These are phyloP conservation scores for Euryodendron excelsum DNA, from an alignment of 148 eudicot species.

Conservation along the genomic window DNA sequence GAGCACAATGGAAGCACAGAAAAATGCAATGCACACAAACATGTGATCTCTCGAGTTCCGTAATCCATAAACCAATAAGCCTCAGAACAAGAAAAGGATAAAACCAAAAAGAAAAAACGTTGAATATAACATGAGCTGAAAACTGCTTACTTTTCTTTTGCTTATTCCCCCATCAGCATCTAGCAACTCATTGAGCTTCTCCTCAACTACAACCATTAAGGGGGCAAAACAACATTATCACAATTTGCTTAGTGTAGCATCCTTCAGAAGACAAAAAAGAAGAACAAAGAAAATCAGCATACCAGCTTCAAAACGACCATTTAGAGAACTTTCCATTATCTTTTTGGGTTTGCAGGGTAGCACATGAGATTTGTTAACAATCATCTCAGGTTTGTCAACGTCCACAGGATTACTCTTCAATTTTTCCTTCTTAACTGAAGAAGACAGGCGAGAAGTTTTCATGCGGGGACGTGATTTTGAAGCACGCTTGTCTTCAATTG, in stretches of 20 bases:
- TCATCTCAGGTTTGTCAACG: conserved; percentile 34
- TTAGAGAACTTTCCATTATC: conserved; percentile 43
- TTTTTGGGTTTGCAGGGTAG: conserved; percentile 49
- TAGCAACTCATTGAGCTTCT: conserved; percentile 80
- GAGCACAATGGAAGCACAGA: not conserved
- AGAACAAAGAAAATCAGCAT: not conserved
- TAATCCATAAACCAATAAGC: not conserved
- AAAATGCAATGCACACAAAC: not conserved
- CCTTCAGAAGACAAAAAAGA: not conserved
- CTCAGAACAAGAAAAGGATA: not conserved
- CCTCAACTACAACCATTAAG: conserved; percentile 62
- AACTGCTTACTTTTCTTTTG: conserved; percentile 68
- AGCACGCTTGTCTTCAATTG: conserved; percentile 28
- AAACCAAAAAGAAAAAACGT: not conserved
- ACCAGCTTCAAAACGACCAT: conserved; percentile 77
- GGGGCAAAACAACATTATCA: not conserved
- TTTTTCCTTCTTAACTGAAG: conserved; percentile 60
- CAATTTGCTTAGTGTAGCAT: not conserved
- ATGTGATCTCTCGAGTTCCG: not conserved
- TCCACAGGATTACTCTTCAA: conserved; percentile 21
- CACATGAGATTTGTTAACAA: conserved; percentile 37
- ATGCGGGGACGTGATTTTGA: conserved; percentile 34
- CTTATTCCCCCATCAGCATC: conserved; percentile 88
- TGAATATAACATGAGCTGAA: not conserved
- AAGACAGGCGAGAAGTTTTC: conserved; percentile 45